Conservation (phyloP, 2,329 filamentous ascomycete species). For the Byssoonygena ceratinophila region DNA sequence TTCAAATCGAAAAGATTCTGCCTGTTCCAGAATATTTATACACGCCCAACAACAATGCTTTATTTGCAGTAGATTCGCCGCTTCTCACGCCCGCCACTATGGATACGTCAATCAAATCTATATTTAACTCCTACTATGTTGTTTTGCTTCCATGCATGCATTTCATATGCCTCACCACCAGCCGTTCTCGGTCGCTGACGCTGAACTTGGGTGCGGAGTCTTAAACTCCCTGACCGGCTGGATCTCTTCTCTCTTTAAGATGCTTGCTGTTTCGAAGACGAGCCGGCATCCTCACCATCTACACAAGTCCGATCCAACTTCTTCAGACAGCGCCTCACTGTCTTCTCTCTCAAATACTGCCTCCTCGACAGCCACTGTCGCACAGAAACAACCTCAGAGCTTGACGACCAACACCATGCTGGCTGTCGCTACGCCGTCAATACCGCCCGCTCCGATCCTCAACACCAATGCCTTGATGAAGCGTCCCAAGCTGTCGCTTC, state of each 20-base stretch:
- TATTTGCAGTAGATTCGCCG: conserved; percentile 12
- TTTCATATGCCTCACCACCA: conserved; percentile 10
- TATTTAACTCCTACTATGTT: conserved; percentile 5
- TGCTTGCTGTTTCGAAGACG: conserved; percentile 13
- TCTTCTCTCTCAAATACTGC: background rate
- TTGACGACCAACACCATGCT: conserved; percentile 11
- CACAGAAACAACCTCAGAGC: conserved; percentile 10
- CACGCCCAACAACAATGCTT: conserved; percentile 7
- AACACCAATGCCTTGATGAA: conserved; percentile 19
- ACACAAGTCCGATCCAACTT: conserved; percentile 9
- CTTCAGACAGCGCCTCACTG: background rate
- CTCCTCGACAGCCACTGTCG: conserved; percentile 1
- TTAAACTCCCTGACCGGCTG: conserved; percentile 12
- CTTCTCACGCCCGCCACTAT: conserved; percentile 8
- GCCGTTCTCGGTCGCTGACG: conserved; percentile 10
- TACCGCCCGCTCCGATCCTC: conserved; percentile 16
- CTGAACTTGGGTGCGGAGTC: conserved; percentile 11
- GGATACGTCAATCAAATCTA: conserved; percentile 10
- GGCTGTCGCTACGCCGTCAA: conserved; percentile 11
- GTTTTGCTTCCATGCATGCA: conserved; percentile 9
- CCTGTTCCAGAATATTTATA: conserved; percentile 9
- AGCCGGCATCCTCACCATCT: conserved; percentile 10
- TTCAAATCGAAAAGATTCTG: conserved; percentile 1
- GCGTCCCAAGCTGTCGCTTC: conserved; percentile 51
- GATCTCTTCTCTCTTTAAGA: conserved; percentile 10